Evolutionary conservation across 306 rosid species (phyloP), one percentile per base, ranked within the genome.

Genomic region (Prunus campanulata): DNA sequence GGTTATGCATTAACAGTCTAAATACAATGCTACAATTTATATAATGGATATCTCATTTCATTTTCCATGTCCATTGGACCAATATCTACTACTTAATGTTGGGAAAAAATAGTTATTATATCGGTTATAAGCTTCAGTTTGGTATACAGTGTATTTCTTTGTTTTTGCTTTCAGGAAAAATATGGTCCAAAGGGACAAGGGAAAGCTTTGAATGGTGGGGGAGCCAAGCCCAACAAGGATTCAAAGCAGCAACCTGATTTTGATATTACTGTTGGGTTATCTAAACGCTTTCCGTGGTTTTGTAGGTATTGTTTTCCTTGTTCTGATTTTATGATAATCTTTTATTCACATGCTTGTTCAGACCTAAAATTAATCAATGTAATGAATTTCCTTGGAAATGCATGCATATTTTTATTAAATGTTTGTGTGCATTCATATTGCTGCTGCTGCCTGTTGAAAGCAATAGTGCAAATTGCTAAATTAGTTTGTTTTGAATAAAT

Each of bases 271-370:
- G 96, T 90, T 64, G 97, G 99, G 29, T 86, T 95, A 49, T 88
- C 96, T n/a, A 87, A 92, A n/a, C 87, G 92, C 25, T 95, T 96
- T 27, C 97, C 99, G 1, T 95, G 99, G 97, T 90, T 89, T 81
- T 90, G 97, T 78, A 88, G 99, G 99, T 92, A 85, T 39, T 75
- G 55, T 32, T 78, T 42, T 24, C 15, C 32, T 66, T 20, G 27
- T 72, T 62, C 44, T 71, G 57, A 25, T 65, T 8, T 16, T 51
- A 20, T 69, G 79, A 48, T 32, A 42, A 49, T 50, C 8, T 56
- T 30, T 20, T 66, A 35, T 52, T 32, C 12, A 47, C 12, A 27
- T 80, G 63, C 16, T 24, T 76, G 11, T 42, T 64, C 44, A 71
- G 30, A 52, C 48, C 11, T 44, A 13, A 50, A 67, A 20, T 67